Evolutionary conservation across 305 asterid species (phyloP), one percentile per base, ranked within the genome.

Genomic region (Solanum hybrid): DNA sequence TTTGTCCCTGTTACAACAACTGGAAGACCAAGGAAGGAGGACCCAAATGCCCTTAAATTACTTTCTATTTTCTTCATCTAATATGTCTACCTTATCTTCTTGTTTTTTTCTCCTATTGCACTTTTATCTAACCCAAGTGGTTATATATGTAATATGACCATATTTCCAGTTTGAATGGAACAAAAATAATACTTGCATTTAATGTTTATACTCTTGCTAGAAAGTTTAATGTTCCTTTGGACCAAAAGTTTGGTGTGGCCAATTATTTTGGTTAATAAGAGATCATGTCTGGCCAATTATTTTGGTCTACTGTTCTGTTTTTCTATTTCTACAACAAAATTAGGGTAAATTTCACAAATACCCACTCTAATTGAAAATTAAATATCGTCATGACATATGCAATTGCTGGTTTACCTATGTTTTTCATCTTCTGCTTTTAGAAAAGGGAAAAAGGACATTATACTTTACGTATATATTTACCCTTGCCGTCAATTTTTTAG

Each of bases 11-110:
- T 86, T 94, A 94, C 91, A 92, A 94, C 89, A 90, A 91, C 80
- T 94, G 95, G 95, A 94, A 92, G 92, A 94, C 95, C 18, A 74
- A 94, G 93, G 87, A 87, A 89, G 95, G 95, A 46, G 91, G 94
- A 40, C 94, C 95, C 12, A 93, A 94, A 77, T 94, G 95, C 91
- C 94, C 94, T 71, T 92, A 73, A 90, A 6, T 57, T 80, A 39
- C 67, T 39, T 24, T 37, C 5, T 81, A 4, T 24, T 80, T 80
- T 36, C 64, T 80, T 39, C 86, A 80, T 24, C 61, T 46, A 57
- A 11, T 85, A 11, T 57, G 8, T 85, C 76, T 57, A 33, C 88
- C 51, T 85, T 22, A 57, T 85, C 46, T 85, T 33, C 11, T 18
- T 84, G 22, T 31, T 57, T 46, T 51, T 18, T 51, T 51, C 6